Conservation (phyloP, 345 rosid species). For the Citrus glauca region DNA sequence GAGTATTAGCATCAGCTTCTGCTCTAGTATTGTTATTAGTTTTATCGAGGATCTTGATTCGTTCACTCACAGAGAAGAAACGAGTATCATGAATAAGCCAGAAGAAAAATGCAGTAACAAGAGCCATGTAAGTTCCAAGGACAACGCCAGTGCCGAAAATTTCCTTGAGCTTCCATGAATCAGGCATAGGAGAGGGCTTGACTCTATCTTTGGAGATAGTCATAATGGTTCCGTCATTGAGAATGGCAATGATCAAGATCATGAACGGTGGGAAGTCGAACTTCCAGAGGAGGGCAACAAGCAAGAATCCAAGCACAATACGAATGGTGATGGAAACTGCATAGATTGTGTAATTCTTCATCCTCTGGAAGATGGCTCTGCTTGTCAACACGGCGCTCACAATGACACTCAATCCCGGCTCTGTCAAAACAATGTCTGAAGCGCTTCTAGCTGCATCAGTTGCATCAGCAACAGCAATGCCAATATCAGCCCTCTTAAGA, state of each 20-base stretch:
- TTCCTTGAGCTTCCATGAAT: conserved; percentile 81
- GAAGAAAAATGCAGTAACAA: conserved; percentile 58
- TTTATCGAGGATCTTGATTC: not conserved
- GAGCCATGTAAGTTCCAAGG: conserved; percentile 69
- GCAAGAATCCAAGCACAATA: conserved; percentile 75
- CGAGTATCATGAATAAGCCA: conserved; percentile 57
- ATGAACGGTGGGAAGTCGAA: conserved; percentile 85
- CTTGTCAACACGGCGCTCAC: conserved; percentile 75
- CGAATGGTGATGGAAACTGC: conserved; percentile 88
- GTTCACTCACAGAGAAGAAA: conserved; percentile 56
- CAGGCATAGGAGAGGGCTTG: conserved; percentile 75
- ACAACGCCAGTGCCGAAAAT: conserved; percentile 74
- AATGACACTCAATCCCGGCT: conserved; percentile 79
- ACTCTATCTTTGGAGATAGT: conserved; percentile 81
- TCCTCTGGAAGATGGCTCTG: conserved; percentile 83
- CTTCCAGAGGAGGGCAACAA: conserved; percentile 69
- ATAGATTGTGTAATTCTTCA: conserved; percentile 91
- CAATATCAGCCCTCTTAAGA: conserved; percentile 76
- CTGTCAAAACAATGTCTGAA: conserved; percentile 73
- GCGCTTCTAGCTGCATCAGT: conserved; percentile 84
- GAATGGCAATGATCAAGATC: conserved; percentile 76
- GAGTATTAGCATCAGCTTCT: not conserved
- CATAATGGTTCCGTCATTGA: conserved; percentile 87
- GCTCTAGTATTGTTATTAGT: not conserved
- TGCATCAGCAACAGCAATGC: conserved; percentile 81